Evolutionary conservation across 108 stramenopile species (phyloP), one percentile per base, ranked within the genome.

Genomic region (Seminavis robusta): DNA sequence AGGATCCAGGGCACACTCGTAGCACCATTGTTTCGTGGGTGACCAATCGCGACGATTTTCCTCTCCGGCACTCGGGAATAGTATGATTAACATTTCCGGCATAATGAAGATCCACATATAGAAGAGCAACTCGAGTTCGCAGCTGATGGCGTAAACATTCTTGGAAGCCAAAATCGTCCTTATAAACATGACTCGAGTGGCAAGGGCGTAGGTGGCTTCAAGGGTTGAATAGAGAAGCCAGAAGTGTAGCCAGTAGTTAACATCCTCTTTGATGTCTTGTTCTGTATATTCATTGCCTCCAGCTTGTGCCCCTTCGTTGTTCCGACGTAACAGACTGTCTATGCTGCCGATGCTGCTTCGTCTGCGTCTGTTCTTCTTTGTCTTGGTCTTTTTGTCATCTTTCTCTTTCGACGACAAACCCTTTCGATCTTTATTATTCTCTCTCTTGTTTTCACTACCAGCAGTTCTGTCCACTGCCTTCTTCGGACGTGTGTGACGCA

Each of bases 61-160:
- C n/a, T n/a, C n/a, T n/a, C n/a, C 37, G 4, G 56, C 59, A 32
- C 16, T 62, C 51, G n/a, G 34, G 20, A 20, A 30, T 28, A 3
- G 28, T 25, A 27, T 46, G 24, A 21, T 27, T 15, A 79, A 29
- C 8, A 74, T 56, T 8, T 63, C 30, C 44, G 83, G 81, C 75
- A 92, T 74, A 16, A 56, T 56, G 52, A 74, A 81, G 11, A 92
- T 51, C 90, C 90, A 92, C 41, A 86, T 42, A 33, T 80, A 88
- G 42, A 86, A 92, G 5, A 82, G 56, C 24, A 92, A 63, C 44
- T 78, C 61, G 21, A 79, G 40, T 57, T 87, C 87, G 16, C 47
- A 29, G 17, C 51, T 46, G 0, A 71, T 27, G 17, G 19, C 0
- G 47, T 52, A 16, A 71, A 47, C 13, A 71, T 47, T 16, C 54